phyloP scores from a whole-genome alignment of 2,329 filamentous ascomycete species.

The Bipolaris zeicola region DNA sequence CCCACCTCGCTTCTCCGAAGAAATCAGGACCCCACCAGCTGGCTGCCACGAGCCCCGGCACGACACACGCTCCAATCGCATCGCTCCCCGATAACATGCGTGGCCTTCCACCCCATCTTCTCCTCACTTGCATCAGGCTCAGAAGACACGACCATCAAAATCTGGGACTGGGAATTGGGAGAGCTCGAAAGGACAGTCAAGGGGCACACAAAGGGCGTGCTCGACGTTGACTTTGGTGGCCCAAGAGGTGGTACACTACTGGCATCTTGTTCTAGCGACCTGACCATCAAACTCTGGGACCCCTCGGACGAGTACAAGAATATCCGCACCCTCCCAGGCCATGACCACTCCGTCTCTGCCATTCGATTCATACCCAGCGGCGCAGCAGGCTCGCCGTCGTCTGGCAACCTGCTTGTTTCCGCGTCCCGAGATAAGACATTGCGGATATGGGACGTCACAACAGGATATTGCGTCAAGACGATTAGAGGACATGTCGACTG shows the following conservation, averaged over 20 bases:
- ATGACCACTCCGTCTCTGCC: conserved; percentile 89
- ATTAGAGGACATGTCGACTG: conserved; percentile 83
- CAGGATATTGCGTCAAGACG: conserved; percentile 91
- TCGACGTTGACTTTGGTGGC: conserved; percentile 89
- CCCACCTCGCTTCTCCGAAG: conserved; percentile 76
- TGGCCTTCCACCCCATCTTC: conserved; percentile 92
- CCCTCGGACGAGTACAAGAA: conserved; percentile 93
- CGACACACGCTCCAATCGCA: conserved; percentile 85
- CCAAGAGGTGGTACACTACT: conserved; percentile 79
- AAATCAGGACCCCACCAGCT: conserved; percentile 82
- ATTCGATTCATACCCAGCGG: conserved; percentile 88
- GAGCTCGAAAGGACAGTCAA: conserved; percentile 90
- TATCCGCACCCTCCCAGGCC: conserved; percentile 85
- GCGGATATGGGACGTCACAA: conserved; percentile 90
- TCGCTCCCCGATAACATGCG: conserved; percentile 78
- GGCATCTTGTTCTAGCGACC: conserved; percentile 82
- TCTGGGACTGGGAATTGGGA: conserved; percentile 96
- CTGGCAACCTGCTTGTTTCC: conserved; percentile 82
- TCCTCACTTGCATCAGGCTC: conserved; percentile 88
- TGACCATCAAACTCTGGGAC: conserved; percentile 96
- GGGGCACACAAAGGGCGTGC: conserved; percentile 85
- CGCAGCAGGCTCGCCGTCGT: conserved; percentile 75
- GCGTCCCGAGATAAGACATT: conserved; percentile 85
- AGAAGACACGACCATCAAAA: conserved; percentile 92
- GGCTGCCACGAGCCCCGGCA: conserved; percentile 83